phyloP scores from a whole-genome alignment of 2,329 filamentous ascomycete species.

The Ampelomyces quisqualis region DNA sequence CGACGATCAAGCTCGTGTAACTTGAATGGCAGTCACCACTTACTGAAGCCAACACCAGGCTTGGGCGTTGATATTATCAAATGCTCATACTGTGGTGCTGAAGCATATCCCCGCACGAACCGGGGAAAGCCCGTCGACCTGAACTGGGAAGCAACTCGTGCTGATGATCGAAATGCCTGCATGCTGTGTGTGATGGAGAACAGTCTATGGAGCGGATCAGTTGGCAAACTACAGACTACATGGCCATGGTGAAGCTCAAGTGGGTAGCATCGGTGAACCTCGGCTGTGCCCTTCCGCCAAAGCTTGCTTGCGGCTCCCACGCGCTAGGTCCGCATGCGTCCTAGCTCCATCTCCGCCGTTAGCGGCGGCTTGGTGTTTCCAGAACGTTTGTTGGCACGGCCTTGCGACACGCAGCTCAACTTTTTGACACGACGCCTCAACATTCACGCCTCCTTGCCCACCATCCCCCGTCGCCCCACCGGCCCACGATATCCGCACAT shows the following conservation, averaged over 20 bases:
- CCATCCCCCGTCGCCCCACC: constrained; percentile 2
- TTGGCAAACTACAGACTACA: constrained; percentile 4
- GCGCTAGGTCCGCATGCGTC: constrained; percentile 4
- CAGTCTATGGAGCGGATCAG: constrained; percentile 8
- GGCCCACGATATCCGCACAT: background rate
- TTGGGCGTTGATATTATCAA: constrained; percentile 79
- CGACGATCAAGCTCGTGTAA: constrained; percentile 7
- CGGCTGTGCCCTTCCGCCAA: constrained; percentile 20
- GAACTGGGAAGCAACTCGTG: constrained; percentile 63
- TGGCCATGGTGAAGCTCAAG: constrained; percentile 2
- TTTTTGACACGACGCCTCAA: constrained; percentile 37
- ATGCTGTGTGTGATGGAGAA: constrained; percentile 28
- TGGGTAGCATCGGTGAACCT: constrained; percentile 33
- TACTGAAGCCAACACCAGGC: constrained; percentile 89
- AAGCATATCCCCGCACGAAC: constrained; percentile 54
- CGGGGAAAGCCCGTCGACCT: constrained; percentile 58
- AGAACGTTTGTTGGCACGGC: constrained; percentile 15
- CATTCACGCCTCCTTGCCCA: constrained; percentile 15
- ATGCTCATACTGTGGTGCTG: constrained; percentile 66
- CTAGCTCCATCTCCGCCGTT: constrained; percentile 7
- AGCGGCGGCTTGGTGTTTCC: constrained; percentile 7
- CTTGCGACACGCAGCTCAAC: constrained; percentile 27
- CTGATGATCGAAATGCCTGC: constrained; percentile 59
- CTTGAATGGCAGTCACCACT: background rate
- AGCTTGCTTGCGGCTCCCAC: background rate